A percentile compares a stretch with the other conserved stretches of the same genome.
Evolutionary conservation across 2,329 filamentous ascomycete species (phyloP).

Genomic region (Aotearoamyces nothofagi): DNA sequence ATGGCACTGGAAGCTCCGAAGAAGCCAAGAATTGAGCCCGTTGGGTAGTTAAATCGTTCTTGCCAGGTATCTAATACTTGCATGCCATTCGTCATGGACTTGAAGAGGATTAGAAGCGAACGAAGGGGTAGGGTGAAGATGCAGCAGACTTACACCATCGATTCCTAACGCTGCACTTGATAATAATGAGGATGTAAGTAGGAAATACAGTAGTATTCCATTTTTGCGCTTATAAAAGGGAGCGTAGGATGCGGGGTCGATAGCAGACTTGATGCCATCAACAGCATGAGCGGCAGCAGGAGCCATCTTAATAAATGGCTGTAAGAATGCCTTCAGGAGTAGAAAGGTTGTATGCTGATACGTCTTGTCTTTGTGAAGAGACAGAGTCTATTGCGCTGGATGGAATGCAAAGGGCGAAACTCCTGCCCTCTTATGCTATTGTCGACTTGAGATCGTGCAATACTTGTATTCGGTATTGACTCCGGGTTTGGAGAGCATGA

Average conservation of each 20-base stretch:
- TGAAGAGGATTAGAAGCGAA: background rate
- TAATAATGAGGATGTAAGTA: conserved; percentile 26
- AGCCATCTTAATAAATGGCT: conserved; percentile 6
- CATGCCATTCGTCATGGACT: conserved; percentile 26
- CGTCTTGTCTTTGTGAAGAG: too few species aligned
- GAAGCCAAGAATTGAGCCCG: conserved; percentile 23
- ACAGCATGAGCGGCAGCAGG: conserved; percentile 13
- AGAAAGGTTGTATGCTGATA: too few species aligned
- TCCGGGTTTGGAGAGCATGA: too few species aligned
- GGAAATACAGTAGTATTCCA: conserved; percentile 26
- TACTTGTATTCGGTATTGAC: too few species aligned
- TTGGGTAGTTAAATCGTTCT: conserved; percentile 22
- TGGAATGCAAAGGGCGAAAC: too few species aligned
- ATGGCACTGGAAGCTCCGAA: conserved; percentile 25
- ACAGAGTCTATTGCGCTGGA: too few species aligned
- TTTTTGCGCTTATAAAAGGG: conserved; percentile 19
- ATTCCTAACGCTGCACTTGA: conserved; percentile 27
- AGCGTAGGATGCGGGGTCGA: conserved; percentile 10
- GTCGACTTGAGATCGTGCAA: too few species aligned
- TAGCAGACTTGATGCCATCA: conserved; percentile 11
- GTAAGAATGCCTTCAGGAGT: background rate
- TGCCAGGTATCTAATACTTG: conserved; percentile 24
- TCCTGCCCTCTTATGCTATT: too few species aligned
- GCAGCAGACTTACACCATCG: conserved; percentile 22
- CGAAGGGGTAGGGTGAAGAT: too few species aligned